phyloP scores from a whole-genome alignment of 208 protist genomes.

The Trypanosoma boissoni region DNA sequence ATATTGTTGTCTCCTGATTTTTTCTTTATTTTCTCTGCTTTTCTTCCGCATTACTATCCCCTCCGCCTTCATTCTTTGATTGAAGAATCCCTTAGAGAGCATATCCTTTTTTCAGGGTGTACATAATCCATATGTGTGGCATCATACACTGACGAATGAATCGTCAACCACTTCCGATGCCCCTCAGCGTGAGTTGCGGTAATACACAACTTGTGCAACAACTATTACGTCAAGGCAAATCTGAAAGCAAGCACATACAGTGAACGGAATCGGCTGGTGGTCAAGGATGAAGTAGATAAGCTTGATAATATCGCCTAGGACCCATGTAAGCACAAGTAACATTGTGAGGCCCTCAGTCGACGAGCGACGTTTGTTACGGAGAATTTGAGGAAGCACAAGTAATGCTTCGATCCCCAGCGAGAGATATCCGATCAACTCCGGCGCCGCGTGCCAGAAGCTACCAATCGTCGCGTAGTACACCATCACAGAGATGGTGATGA shows the following conservation, averaged over 20 bases:
- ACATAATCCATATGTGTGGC: no score
- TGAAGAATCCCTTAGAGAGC: no score
- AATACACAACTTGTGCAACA: slow-evolving; percentile 54
- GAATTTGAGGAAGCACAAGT: slow-evolving; percentile 72
- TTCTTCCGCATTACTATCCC: no score
- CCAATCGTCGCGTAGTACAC: slow-evolving; percentile 28
- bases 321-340: slow-evolving; percentile 68
- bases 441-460: slow-evolving; percentile 1
- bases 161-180: no score
- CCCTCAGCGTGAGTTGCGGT: no score
- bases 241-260: slow-evolving; percentile 66
- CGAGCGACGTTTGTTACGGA: slow-evolving; percentile 59
- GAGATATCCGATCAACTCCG: slow-evolving; percentile 56
- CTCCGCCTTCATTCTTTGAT: no score
- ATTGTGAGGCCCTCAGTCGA: slow-evolving; percentile 62
- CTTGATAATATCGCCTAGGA: slow-evolving; percentile 65
- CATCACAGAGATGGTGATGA: slow-evolving; percentile 24
- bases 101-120: no score
- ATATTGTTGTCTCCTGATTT: no score
- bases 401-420: slow-evolving; percentile 62
- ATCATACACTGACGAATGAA: no score
- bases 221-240: slow-evolving; percentile 58
- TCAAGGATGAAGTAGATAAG: slow-evolving; percentile 63
- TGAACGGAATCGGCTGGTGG: slow-evolving; percentile 62
- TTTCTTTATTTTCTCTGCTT: no score